These are phyloP conservation scores for Fraxinus albicans DNA, from an alignment of 305 asterid genomes.

Conservation along the genomic window DNA sequence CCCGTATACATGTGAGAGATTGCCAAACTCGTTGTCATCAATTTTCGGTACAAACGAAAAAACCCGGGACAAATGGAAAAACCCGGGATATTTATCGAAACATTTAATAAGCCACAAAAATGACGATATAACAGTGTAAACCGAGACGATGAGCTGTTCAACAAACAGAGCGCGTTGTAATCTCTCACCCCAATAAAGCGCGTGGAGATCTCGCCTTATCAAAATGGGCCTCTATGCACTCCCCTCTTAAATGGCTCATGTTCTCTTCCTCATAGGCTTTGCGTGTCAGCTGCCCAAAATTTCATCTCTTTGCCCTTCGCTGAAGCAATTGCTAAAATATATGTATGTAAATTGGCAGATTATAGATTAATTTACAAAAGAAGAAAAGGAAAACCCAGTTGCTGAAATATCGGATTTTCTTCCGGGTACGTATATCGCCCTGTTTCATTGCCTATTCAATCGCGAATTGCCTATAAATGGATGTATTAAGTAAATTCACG, in stretches of 20 bases:
- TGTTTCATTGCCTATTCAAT: constrained; percentile 1
- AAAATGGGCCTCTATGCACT: background rate
- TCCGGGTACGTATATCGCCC: background rate
- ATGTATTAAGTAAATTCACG: background rate
- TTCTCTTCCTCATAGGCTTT: background rate
- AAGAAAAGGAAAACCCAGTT: background rate
- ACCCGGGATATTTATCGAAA: no score
- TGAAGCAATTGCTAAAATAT: background rate
- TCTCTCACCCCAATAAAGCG: background rate
- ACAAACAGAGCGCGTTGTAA: background rate
- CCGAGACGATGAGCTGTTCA: background rate
- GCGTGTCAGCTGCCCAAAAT: constrained; percentile 8
- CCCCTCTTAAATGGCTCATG: background rate
- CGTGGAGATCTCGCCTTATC: background rate
- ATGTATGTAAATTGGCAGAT: background rate
- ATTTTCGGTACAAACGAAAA: no score
- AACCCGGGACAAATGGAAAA: no score
- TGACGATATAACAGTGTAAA: background rate
- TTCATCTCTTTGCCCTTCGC: background rate
- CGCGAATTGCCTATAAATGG: background rate
- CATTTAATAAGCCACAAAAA: background rate
- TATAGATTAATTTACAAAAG: background rate
- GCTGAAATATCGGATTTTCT: background rate
- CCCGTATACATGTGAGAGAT: no score
- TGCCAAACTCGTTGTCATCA: no score